phyloP scores from a whole-genome alignment of 2,329 filamentous ascomycete species.

The Alternaria atra region DNA sequence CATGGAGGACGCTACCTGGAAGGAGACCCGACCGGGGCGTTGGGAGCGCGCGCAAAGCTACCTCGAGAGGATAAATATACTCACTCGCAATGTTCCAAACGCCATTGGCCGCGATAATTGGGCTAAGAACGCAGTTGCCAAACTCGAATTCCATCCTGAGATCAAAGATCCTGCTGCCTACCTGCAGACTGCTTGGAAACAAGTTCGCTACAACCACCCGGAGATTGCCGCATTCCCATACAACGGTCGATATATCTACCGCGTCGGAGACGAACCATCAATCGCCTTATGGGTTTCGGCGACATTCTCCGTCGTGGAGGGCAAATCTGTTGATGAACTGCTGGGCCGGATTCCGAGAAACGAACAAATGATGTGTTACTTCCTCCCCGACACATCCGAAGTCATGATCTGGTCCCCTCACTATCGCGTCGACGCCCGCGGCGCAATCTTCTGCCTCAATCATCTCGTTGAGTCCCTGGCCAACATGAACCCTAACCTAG shows the following conservation, averaged over 20 bases:
- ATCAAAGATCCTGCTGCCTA: slow-evolving; percentile 30
- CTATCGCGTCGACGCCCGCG: slow-evolving; percentile 38
- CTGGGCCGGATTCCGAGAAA: slow-evolving; percentile 36
- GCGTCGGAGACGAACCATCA: slow-evolving; percentile 30
- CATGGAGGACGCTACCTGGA: slow-evolving; percentile 27
- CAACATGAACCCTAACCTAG: slow-evolving; percentile 25
- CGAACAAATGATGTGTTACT: slow-evolving; percentile 40
- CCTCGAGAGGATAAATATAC: slow-evolving; percentile 33
- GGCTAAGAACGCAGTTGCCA: slow-evolving; percentile 37
- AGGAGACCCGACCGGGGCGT: slow-evolving; percentile 35
- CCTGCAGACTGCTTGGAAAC: slow-evolving; percentile 34
- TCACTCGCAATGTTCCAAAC: slow-evolving; percentile 36
- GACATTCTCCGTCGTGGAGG: slow-evolving; percentile 28
- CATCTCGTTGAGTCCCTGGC: slow-evolving; percentile 31
- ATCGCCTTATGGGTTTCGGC: slow-evolving; percentile 35
- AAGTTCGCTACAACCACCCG: slow-evolving; percentile 38
- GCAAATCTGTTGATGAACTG: slow-evolving; percentile 31
- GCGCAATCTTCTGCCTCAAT: slow-evolving; percentile 36
- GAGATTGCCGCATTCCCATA: slow-evolving; percentile 39
- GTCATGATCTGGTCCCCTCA: slow-evolving; percentile 36
- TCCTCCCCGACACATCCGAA: slow-evolving; percentile 29
- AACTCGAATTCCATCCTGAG: slow-evolving; percentile 31
- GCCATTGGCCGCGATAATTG: slow-evolving; percentile 37
- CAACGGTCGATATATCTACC: slow-evolving; percentile 34
- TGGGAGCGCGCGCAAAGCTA: slow-evolving; percentile 36